Base-by-base conservation (phyloP, 1,284 basidiomycete species). In the Calocybe gambosa region DNA sequence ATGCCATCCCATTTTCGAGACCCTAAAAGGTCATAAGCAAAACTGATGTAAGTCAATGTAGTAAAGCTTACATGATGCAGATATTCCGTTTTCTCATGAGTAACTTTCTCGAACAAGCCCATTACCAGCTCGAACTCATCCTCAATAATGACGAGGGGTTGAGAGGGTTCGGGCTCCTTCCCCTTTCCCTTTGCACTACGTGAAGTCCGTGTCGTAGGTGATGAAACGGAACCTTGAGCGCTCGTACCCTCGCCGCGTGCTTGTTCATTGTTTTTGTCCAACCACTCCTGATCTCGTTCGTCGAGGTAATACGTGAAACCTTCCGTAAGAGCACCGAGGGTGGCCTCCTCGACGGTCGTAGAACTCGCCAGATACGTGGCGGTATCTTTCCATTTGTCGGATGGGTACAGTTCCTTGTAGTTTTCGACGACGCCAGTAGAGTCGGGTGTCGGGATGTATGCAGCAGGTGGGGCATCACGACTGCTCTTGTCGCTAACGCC, bases 121-220 rank as follows among this genome's bases (percentile, higher is more conserved):
- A 98, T 95, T 50, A 96, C 82, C 53, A 93, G 78, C 67, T 99
- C 96, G 55, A 98, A 95, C 55, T 92, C 85, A 57, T 96, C 92
- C 61, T 96, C 92, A 2, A 78, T 75, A 50, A 97, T 86, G 46
- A 73, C 62, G 12, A 86, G 62, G 10, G 82, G 77, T 42, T 79
- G 77, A 0, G 64, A 60, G 9, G 70, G 57, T 42, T 89, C 87
- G 0, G 83, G 80, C 51, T 89, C 86, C 61, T 89, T 89, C 50
- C 85, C 87, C 57, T 84, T 89, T 15, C 77, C 76, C 62, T 89
- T 90, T 19, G 84, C 73, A 56, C 78, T 85, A 36, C 85, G 80
- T 39, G 73, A 65, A 9, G 67, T 70, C 31, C 75, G 75, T 20
- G 76, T 78, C 10, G 74, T 67, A 15, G 78, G 71, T 2, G 70